Evolutionary conservation across 148 eudicot genomes (phyloP).

Genomic region (Cornus suecica): DNA sequence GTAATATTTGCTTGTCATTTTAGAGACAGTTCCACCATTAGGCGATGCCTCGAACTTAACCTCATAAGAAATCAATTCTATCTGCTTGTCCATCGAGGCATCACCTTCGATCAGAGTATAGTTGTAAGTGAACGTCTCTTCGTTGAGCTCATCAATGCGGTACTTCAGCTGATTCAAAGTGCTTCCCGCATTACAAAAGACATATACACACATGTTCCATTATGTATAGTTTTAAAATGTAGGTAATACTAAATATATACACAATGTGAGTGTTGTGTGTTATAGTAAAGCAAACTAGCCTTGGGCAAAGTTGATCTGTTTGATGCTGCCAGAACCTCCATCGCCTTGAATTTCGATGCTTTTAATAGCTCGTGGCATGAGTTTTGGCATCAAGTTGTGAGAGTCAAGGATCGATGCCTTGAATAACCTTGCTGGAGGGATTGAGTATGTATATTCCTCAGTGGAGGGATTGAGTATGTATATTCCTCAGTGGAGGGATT

Average conservation of each 20-base stretch:
- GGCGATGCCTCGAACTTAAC: background rate
- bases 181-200: background rate
- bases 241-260: no score
- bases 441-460: background rate
- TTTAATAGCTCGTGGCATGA: no score
- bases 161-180: background rate
- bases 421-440: slow-evolving; percentile 16
- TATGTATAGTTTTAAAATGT: no score
- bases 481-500: no score
- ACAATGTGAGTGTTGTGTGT: no score
- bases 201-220: no score
- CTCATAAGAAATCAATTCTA: background rate
- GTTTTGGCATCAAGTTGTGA: slow-evolving; percentile 12
- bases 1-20: background rate
- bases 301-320: slow-evolving; percentile 18
- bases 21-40: background rate
- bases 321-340: background rate
- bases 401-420: slow-evolving; percentile 14
- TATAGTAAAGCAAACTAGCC: background rate
- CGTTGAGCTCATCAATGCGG: background rate
- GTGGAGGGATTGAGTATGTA: background rate
- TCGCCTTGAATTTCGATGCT: no score
- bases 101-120: background rate
- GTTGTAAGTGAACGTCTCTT: background rate
- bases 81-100: background rate